A percentile compares a stretch with the other conserved stretches of the same genome.
Conservation (phyloP, 2,329 filamentous ascomycete genomes). For the Cladosporium halotolerans region DNA sequence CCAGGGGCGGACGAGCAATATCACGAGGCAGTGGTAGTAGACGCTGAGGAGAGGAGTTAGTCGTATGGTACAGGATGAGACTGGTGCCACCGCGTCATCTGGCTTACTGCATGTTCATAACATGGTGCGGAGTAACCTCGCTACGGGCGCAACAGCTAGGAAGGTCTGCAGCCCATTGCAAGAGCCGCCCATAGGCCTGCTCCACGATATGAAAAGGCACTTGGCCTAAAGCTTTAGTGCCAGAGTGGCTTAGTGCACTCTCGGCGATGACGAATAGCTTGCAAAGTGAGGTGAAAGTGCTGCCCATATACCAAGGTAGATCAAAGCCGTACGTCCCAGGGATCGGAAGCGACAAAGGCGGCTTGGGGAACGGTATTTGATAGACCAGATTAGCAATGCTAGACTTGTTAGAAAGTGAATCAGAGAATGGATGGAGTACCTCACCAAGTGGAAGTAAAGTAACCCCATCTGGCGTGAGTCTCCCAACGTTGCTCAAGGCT, state of each 20-base stretch:
- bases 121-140: background rate
- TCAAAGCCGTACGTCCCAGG: background rate
- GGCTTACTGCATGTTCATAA: background rate
- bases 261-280: background rate
- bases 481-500: background rate
- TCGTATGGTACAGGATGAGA: background rate
- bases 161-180: background rate
- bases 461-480: background rate
- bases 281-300: background rate
- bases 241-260: background rate
- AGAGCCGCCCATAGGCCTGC: background rate
- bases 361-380: background rate
- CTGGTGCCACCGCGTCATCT: background rate
- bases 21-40: background rate
- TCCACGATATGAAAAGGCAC: background rate
- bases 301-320: background rate
- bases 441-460: background rate
- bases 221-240: background rate
- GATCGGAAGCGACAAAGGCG: background rate
- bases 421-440: background rate
- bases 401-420: background rate
- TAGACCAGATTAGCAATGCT: background rate
- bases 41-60: background rate
- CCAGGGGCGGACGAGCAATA: background rate
- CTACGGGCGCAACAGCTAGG: background rate